Evolutionary conservation across 2,329 filamentous ascomycete species (phyloP), one percentile per base, ranked within the genome.

Genomic region (Apiospora arundinis): DNA sequence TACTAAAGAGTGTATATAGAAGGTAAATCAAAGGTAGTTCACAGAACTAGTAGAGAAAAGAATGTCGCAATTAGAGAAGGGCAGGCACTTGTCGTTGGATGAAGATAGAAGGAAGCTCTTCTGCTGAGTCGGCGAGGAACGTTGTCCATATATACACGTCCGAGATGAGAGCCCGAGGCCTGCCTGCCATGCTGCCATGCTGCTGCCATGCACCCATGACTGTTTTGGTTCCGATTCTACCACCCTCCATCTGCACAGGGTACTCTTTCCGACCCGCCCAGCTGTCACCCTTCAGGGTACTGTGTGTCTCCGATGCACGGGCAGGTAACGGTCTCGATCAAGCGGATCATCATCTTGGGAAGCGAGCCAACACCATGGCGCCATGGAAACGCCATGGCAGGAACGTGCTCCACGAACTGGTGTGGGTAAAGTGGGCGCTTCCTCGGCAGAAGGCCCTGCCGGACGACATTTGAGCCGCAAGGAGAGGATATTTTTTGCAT

Each of bases 11-110:
- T 67, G 71, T 69, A 77, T 76, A 71, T 66, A 72, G 74, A 75
- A 75, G 42, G 65, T 67, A 66, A 73, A 68, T 46, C 49, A 40
- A 76, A 56, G 71, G 68, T 74, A 78, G 79, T 80, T 79, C 78
- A 71, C 78, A 79, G 79, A 80, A 79, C 79, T 79, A 69, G 32
- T 67, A 56, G 65, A 40, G 56, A 70, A 79, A 77, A 77, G 78
- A 79, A 79, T 69, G 76, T 75, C 76, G 75, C 63, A 74, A 72
- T 40, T 40, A 63, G 45, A 71, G 73, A 78, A 75, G 75, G 76
- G 77, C 71, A 76, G 70, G 63, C 76, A 75, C 74, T 52, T 76
- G 73, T 75, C 71, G 75, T 74, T 74, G 76, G 75, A 78, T 77
- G 73, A 74, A 68, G 72, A 75, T 32, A 75, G 69, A 74, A 72